Conservation (phyloP, 1,284 basidiomycete genomes). For the Trametes sp. region DNA sequence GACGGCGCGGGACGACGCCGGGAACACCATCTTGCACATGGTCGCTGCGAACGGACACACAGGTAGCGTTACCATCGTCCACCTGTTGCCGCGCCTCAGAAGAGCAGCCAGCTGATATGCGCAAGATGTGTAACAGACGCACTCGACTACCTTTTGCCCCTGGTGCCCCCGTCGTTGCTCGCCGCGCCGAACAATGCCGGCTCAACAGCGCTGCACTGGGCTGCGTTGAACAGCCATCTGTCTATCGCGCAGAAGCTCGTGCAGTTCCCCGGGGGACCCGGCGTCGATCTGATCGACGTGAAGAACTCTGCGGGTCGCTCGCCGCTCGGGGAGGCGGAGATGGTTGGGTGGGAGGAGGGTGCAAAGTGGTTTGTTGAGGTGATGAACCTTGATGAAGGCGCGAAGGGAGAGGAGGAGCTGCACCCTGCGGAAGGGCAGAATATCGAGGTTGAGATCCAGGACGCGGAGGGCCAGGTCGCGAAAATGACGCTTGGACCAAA, state of each 20-base stretch:
- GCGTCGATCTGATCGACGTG: slow-evolving; percentile 72
- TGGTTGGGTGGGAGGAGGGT: slow-evolving; percentile 80
- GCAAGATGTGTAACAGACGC: slow-evolving; percentile 66
- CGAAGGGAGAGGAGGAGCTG: slow-evolving; percentile 46
- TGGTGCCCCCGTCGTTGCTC: slow-evolving; percentile 65
- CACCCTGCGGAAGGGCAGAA: slow-evolving; percentile 45
- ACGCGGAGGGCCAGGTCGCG: slow-evolving; percentile 69
- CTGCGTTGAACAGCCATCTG: slow-evolving; percentile 83
- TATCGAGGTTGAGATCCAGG: slow-evolving; percentile 70
- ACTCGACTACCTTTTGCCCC: slow-evolving; percentile 72
- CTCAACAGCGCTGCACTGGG: slow-evolving; percentile 90
- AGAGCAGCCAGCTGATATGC: slow-evolving; percentile 46
- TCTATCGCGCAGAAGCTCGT: slow-evolving; percentile 72
- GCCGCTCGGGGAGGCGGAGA: slow-evolving; percentile 79
- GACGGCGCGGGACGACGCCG: slow-evolving; percentile 72
- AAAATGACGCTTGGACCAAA: slow-evolving; percentile 56
- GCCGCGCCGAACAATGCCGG: slow-evolving; percentile 69
- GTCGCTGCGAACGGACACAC: slow-evolving; percentile 84
- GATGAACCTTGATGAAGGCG: slow-evolving; percentile 69
- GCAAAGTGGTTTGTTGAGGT: slow-evolving; percentile 79
- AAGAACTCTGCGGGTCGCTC: slow-evolving; percentile 76
- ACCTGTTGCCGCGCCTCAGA: slow-evolving; percentile 7
- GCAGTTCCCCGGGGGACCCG: slow-evolving; percentile 60
- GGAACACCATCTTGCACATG: slow-evolving; percentile 87
- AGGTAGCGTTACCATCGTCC: slow-evolving; percentile 55